Evolutionary conservation across 805 yeast genomes (phyloP).

Genomic region (Maudiozyma saulgeensis): DNA sequence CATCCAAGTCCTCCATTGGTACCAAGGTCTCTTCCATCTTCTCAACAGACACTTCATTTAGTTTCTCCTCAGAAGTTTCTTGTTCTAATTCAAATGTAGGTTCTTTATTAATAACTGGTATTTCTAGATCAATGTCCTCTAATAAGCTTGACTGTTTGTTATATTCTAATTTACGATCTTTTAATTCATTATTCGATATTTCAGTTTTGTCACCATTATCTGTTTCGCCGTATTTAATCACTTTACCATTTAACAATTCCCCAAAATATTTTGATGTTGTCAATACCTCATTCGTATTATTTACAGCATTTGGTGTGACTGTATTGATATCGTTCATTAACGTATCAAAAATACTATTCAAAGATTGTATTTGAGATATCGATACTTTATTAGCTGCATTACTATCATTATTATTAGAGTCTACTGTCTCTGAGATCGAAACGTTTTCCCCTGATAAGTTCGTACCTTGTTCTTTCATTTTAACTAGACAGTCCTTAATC

Average conservation of each 20-base stretch:
- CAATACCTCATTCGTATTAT: not conserved
- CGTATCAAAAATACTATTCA: conserved; percentile 5
- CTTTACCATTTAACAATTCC: conserved; percentile 2
- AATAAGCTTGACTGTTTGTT: conserved; percentile 10
- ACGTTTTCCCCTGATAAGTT: not conserved
- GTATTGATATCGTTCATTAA: not conserved
- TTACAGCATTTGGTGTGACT: not conserved
- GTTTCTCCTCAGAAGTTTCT: conserved; percentile 1
- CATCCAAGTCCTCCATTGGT: conserved; percentile 25
- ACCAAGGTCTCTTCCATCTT: not conserved
- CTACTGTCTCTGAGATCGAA: not conserved
- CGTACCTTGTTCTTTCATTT: conserved; percentile 7
- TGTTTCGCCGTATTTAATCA: conserved; percentile 4
- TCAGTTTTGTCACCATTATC: conserved; percentile 2
- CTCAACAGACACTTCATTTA: not conserved
- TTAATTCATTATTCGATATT: conserved; percentile 8
- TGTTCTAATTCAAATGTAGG: not conserved
- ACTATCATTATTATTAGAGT: not conserved
- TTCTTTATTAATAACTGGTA: not conserved
- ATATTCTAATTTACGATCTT: conserved; percentile 11
- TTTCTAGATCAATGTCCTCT: conserved; percentile 9
- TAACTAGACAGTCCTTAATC: conserved; percentile 35
- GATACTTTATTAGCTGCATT: conserved; percentile 8
- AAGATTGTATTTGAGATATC: conserved; percentile 12
- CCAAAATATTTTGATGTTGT: conserved; percentile 8